Percentiles rank a stretch among this genome's conserved stretches.
Conservation (phyloP, 352 stramenopile genomes). For the Halophytophthora polymorphica region DNA sequence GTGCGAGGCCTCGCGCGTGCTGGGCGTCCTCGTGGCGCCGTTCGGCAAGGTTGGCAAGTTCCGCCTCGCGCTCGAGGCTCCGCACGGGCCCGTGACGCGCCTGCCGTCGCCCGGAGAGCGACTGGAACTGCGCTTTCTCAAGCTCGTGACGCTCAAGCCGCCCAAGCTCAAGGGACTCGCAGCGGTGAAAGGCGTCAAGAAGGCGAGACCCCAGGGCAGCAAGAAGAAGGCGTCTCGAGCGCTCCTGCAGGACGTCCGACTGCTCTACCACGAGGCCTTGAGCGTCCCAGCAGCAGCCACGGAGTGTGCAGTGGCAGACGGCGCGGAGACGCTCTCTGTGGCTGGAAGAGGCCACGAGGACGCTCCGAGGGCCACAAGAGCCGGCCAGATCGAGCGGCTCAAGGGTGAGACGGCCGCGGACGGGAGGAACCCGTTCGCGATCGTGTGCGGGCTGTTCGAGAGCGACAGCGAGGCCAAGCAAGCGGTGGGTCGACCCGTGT, state of each 20-base stretch:
- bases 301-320: not conserved
- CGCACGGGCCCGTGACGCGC: not conserved
- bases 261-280: slow-evolving; percentile 53
- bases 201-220: slow-evolving; percentile 1
- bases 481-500: slow-evolving; percentile 25
- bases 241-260: slow-evolving; percentile 37
- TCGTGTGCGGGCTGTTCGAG: slow-evolving; percentile 55
- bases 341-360: too few species aligned
- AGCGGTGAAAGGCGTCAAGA: not conserved
- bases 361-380: not conserved
- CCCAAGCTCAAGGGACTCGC: slow-evolving; percentile 26
- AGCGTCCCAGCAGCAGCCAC: not conserved
- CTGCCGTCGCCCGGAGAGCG: slow-evolving; percentile 33
- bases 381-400: slow-evolving; percentile 52
- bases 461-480: slow-evolving; percentile 39
- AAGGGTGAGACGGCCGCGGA: slow-evolving; percentile 66
- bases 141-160: slow-evolving; percentile 40
- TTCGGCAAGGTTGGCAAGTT: slow-evolving; percentile 87
- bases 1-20: slow-evolving; percentile 28
- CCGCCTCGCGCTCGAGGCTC: slow-evolving; percentile 31
- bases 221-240: slow-evolving; percentile 4
- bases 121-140: slow-evolving; percentile 60
- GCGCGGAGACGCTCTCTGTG: too few species aligned
- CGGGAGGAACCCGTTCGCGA: slow-evolving; percentile 60
- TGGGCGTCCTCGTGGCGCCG: slow-evolving; percentile 57